These are phyloP conservation scores for Ilyonectria robusta DNA, from an alignment of 2,329 filamentous ascomycete species.

Conservation along the genomic window DNA sequence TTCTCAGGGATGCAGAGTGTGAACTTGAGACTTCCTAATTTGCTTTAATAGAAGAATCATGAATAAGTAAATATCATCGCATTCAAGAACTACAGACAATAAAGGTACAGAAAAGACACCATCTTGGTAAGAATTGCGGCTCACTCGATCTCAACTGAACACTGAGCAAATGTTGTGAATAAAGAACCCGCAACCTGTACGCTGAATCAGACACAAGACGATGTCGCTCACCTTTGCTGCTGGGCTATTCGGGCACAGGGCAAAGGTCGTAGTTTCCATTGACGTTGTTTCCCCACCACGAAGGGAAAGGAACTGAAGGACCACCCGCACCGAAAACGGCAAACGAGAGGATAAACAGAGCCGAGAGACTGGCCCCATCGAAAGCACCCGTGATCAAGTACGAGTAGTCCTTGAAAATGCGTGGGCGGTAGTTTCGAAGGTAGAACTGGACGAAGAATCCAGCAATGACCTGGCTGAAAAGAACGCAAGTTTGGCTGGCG, in stretches of 20 bases:
- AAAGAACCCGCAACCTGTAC: neutral
- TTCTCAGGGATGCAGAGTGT: no score
- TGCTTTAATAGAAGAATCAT: neutral
- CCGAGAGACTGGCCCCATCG: constrained; percentile 64
- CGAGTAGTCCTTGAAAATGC: constrained; percentile 67
- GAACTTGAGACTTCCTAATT: neutral
- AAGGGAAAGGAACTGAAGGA: constrained; percentile 59
- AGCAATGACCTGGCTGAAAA: constrained; percentile 60
- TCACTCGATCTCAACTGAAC: constrained; percentile 7
- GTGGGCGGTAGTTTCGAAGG: constrained; percentile 65
- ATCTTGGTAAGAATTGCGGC: neutral
- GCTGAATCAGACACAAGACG: neutral
- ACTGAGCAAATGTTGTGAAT: constrained; percentile 9
- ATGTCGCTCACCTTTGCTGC: neutral
- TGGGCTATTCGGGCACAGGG: constrained; percentile 52
- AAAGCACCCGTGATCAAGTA: constrained; percentile 68
- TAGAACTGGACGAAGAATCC: constrained; percentile 67
- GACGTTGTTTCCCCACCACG: constrained; percentile 69
- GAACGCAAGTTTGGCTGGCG: constrained; percentile 67
- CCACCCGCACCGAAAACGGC: constrained; percentile 69
- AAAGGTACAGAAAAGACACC: neutral
- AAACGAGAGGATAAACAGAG: constrained; percentile 68
- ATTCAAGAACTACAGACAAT: neutral
- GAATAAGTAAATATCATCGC: neutral
- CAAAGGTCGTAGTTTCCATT: constrained; percentile 65